Conservation (phyloP, 2,329 filamentous ascomycete genomes). For the Cordyceps militaris region DNA sequence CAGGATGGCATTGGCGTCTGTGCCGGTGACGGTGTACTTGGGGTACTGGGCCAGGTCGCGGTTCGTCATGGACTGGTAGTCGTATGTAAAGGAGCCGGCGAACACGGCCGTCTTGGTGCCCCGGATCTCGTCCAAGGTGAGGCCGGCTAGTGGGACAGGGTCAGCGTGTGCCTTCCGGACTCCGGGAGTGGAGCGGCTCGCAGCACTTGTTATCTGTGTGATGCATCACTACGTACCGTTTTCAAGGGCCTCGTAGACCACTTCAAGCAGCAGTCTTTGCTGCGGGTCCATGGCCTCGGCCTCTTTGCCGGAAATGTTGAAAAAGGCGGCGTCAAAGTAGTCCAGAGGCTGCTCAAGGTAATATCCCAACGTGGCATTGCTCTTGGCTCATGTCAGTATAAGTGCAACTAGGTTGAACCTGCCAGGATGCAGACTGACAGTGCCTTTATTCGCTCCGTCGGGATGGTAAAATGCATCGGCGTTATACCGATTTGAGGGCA, state of each 20-base stretch:
- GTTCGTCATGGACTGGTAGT: constrained; percentile 20
- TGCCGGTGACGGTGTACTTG: constrained; percentile 28
- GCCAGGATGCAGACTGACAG: not conserved
- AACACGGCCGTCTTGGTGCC: constrained; percentile 24
- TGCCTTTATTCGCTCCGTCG: constrained; percentile 19
- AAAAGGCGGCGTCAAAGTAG: not conserved
- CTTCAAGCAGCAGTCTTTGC: constrained; percentile 4
- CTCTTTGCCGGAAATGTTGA: constrained; percentile 4
- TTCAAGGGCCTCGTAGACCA: constrained; percentile 7
- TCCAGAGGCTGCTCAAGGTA: not conserved
- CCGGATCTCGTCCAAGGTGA: constrained; percentile 12
- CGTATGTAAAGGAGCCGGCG: constrained; percentile 24
- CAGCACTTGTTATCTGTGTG: too few species aligned
- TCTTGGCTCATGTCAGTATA: not conserved
- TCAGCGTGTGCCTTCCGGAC: not conserved
- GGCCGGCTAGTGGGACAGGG: constrained; percentile 8
- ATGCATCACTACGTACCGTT: not conserved
- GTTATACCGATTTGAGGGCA: constrained; percentile 23
- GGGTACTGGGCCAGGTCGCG: constrained; percentile 26
- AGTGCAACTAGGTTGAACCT: too few species aligned
- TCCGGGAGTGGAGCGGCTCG: not conserved
- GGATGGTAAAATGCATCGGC: constrained; percentile 7
- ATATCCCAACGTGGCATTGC: not conserved
- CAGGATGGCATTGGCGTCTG: constrained; percentile 20
- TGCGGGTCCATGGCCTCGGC: constrained; percentile 9